phyloP scores from a whole-genome alignment of 371 early-diverging fungal genomes.

The Mucor plumbeus region DNA sequence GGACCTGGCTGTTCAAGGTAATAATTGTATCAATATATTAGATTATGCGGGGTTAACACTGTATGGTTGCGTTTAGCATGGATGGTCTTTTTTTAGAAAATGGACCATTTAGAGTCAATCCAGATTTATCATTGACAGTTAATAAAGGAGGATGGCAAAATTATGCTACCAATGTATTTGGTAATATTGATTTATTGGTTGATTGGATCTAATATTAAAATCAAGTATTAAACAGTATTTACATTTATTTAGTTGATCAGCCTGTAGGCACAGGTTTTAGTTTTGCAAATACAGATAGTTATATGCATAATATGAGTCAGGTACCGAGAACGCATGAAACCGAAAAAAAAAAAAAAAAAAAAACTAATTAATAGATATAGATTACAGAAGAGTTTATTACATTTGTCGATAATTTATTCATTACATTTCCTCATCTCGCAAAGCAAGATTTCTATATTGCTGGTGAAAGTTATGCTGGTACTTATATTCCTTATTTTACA shows the following conservation, averaged over 20 bases:
- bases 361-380: constrained; percentile 43
- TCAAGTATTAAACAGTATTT: too few relatives aligned
- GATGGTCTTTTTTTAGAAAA: constrained; percentile 88
- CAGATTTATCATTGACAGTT: constrained; percentile 50
- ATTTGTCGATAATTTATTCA: constrained; percentile 70
- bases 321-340: constrained; percentile 27
- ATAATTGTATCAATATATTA: not conserved
- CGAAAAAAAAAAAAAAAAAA: too few relatives aligned
- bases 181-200: constrained; percentile 35
- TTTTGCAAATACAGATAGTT: constrained; percentile 50
- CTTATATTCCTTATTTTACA: constrained; percentile 85
- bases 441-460: constrained; percentile 73
- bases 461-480: constrained; percentile 90
- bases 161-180: constrained; percentile 72
- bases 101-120: constrained; percentile 73
- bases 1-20: constrained; percentile 62
- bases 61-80: constrained; percentile 55
- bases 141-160: constrained; percentile 75
- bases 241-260: constrained; percentile 73
- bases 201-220: not conserved
- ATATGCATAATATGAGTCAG: constrained; percentile 46
- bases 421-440: constrained; percentile 63
- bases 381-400: constrained; percentile 57
- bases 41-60: not conserved
- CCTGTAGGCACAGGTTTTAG: constrained; percentile 88